Base-by-base conservation (phyloP, 257 asterid species). In the Anisodus tanguticus region DNA sequence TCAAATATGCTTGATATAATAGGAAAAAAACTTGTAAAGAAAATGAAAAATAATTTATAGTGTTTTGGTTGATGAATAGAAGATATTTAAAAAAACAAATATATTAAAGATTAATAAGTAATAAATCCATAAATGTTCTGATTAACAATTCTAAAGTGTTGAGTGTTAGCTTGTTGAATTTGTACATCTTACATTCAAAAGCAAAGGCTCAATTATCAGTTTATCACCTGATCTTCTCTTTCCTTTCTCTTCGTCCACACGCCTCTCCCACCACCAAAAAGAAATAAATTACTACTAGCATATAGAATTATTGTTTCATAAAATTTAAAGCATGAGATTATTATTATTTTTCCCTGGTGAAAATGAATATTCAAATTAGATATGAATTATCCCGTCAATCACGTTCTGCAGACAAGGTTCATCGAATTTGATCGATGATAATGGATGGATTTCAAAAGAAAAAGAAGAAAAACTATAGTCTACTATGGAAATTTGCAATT, bases 371-470 rank as follows among this genome's bases (percentile, higher is more conserved):
- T 45, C 58, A 71, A 45, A 71, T 7, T n/a, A 3, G n/a, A 9
- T 22, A n/a, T 45, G 39, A 45, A 71, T n/a, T 22, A 54, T 37
- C n/a, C 81, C 64, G 81, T 53, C 81, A 77, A 77, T 77, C 62
- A 77, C 64, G 81, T 76, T 77, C 12, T 6, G 49, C 49, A 16
- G 76, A 22, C 12, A 22, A 77, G 49, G 49, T 77, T 9, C 81
- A 53, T 49, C 13, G n/a, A 74, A 11, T 74, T 49, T 47, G 41
- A 49, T 74, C 43, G 3, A 74, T 26, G 26, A 3, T 22, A 1
- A 51, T 51, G 3, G 47, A 22, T 74, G 62, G 22, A 22, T 72
- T 19, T 72, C 37, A 49, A 5, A 5, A 3, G 6, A 11, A 35
- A 1, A 6, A 6, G 4, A n/a, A 12, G 0, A 8, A 31, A 51